A percentile compares a stretch with the other conserved stretches of the same genome.
Evolutionary conservation across 2,329 filamentous ascomycete genomes (phyloP).

Genomic region (Clonostachys solani): DNA sequence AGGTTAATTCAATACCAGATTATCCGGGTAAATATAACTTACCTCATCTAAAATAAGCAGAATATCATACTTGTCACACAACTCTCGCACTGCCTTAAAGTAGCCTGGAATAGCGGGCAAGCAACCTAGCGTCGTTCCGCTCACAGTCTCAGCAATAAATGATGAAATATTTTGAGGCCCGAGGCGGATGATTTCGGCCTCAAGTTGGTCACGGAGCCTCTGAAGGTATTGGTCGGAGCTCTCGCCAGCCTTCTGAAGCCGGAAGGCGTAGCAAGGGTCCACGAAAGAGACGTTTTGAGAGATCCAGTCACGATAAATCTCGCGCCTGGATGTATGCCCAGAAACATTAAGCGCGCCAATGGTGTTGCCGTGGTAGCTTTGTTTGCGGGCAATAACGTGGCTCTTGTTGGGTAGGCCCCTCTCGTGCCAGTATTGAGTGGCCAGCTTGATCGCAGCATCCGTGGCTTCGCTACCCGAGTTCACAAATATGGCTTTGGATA

Average conservation of each 20-base stretch:
- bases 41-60: slow-evolving; percentile 46
- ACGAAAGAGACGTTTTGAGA: slow-evolving; percentile 17
- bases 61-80: slow-evolving; percentile 48
- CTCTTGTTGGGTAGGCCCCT: slow-evolving; percentile 19
- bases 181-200: slow-evolving; percentile 8
- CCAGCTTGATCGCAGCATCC: slow-evolving; percentile 42
- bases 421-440: slow-evolving; percentile 39
- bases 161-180: slow-evolving; percentile 34
- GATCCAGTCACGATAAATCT: slow-evolving; percentile 24
- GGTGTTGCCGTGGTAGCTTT: slow-evolving; percentile 43
- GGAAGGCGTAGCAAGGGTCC: slow-evolving; percentile 32
- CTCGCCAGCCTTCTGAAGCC: slow-evolving; percentile 23
- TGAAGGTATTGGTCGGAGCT: too few species aligned
- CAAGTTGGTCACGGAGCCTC: too few species aligned
- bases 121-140: slow-evolving; percentile 42
- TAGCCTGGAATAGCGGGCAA: slow-evolving; percentile 45
- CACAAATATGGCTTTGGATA: slow-evolving; percentile 16
- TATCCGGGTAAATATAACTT: too few species aligned
- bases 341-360: slow-evolving; percentile 34
- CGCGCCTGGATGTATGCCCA: slow-evolving; percentile 8
- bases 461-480: slow-evolving; percentile 25
- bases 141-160: slow-evolving; percentile 38
- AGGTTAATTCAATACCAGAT: too few species aligned
- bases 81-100: slow-evolving; percentile 33
- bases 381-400: slow-evolving; percentile 32